phyloP scores from a whole-genome alignment of 169 alveolate genomes.

The Plasmodium sp. region DNA sequence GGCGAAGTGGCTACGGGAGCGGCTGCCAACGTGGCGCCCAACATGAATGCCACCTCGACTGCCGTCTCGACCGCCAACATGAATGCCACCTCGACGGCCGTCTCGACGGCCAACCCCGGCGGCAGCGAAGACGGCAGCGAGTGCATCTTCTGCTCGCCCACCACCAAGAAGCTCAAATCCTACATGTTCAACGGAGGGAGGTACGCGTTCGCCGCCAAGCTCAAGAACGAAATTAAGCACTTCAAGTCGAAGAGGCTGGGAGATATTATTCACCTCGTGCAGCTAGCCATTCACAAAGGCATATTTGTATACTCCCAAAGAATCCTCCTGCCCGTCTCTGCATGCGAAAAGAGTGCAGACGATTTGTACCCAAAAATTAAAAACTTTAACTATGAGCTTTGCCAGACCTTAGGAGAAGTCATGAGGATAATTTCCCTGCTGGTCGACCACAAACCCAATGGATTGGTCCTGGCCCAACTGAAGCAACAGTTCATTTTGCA shows the following conservation, averaged over 20 bases:
- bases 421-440: conserved; percentile 77
- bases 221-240: conserved; percentile 78
- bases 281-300: conserved; percentile 85
- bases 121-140: neutral
- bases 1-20: neutral
- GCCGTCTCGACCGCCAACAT: neutral
- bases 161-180: conserved; percentile 41
- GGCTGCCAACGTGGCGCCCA: neutral
- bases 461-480: conserved; percentile 84
- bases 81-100: neutral
- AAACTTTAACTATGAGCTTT: conserved; percentile 77
- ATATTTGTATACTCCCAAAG: conserved; percentile 85
- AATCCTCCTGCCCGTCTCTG: conserved; percentile 84
- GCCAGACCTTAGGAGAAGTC: conserved; percentile 81
- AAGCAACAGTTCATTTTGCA: conserved; percentile 85
- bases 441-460: conserved; percentile 83
- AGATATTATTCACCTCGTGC: conserved; percentile 85
- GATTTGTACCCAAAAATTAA: conserved; percentile 82
- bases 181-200: conserved; percentile 84
- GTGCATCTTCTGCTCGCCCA: conserved; percentile 45
- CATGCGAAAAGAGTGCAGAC: conserved; percentile 87
- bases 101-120: neutral
- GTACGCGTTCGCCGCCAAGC: conserved; percentile 85
- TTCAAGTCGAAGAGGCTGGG: conserved; percentile 83
- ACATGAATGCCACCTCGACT: neutral